Evolutionary conservation across 1,284 basidiomycete species (phyloP).

Genomic region (Peniophora sp.): DNA sequence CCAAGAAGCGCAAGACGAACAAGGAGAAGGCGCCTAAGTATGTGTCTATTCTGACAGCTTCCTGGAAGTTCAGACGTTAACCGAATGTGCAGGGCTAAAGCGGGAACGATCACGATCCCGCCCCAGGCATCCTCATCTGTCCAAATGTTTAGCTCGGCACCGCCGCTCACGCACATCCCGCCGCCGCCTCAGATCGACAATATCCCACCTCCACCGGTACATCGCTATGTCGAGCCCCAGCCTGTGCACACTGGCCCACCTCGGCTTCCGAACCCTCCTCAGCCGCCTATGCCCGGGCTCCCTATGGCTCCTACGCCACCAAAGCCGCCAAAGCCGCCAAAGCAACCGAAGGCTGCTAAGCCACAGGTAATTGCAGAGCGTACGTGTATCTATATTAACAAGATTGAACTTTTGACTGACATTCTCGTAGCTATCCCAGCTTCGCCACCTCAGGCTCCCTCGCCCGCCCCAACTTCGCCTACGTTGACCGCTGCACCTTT

Average conservation of each 20-base stretch:
- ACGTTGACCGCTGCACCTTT: not conserved
- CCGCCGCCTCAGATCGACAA: conserved; percentile 4
- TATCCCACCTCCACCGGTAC: too few species aligned
- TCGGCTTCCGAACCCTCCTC: conserved; percentile 25
- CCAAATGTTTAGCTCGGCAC: too few species aligned
- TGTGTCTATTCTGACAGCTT: too few species aligned
- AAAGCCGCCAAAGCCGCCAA: too few species aligned
- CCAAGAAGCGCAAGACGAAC: not conserved
- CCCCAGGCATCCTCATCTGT: conserved; percentile 9
- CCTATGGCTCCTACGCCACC: not conserved
- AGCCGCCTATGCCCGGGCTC: conserved; percentile 23
- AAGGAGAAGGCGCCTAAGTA: not conserved
- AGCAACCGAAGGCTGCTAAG: too few species aligned
- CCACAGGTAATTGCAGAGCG: too few species aligned
- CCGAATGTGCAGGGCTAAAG: conserved; percentile 2
- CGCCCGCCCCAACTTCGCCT: conserved; percentile 1
- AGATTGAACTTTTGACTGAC: too few species aligned
- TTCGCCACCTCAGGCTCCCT: too few species aligned
- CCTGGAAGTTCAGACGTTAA: not conserved
- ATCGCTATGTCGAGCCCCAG: too few species aligned
- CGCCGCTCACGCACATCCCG: conserved; percentile 18
- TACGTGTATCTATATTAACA: too few species aligned
- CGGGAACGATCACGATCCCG: conserved; percentile 5
- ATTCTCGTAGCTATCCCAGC: too few species aligned
- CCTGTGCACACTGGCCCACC: too few species aligned